Evolutionary conservation across 306 rosid genomes (phyloP).

Genomic region (Vigna unguiculata): DNA sequence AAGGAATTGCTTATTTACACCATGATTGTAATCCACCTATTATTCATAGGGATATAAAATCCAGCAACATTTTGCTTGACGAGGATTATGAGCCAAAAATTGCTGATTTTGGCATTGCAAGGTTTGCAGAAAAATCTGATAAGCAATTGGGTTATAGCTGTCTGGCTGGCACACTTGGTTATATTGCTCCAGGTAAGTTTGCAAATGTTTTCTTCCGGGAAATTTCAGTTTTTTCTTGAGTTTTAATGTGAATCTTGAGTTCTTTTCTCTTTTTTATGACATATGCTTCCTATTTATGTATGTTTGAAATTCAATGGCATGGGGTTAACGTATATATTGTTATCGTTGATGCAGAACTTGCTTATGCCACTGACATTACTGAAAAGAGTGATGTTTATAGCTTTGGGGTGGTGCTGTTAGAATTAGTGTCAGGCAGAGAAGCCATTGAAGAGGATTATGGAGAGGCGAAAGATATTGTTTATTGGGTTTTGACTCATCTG

Average conservation of each 20-base stretch:
- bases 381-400: conserved; percentile 94
- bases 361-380: conserved; percentile 73
- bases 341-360: conserved; percentile 71
- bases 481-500: conserved; percentile 78
- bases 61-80: conserved; percentile 90
- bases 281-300: neutral
- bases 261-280: neutral
- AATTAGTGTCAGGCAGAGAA: conserved; percentile 80
- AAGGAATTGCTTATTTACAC: conserved; percentile 90
- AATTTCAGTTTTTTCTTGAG: too few relatives aligned
- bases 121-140: conserved; percentile 62
- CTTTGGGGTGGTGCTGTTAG: conserved; percentile 87
- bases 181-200: conserved; percentile 94
- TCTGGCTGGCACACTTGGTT: conserved; percentile 93
- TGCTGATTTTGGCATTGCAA: conserved; percentile 97
- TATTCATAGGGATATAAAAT: conserved; percentile 90
- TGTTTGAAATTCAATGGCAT: neutral
- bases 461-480: conserved; percentile 89
- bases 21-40: conserved; percentile 90
- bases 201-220: conserved; percentile 19
- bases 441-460: conserved; percentile 86
- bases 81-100: conserved; percentile 81
- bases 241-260: conserved; percentile 20
- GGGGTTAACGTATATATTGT: neutral
- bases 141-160: conserved; percentile 64